Base-by-base conservation (phyloP, 139 green algal species). In the Pleodorina starrii region DNA sequence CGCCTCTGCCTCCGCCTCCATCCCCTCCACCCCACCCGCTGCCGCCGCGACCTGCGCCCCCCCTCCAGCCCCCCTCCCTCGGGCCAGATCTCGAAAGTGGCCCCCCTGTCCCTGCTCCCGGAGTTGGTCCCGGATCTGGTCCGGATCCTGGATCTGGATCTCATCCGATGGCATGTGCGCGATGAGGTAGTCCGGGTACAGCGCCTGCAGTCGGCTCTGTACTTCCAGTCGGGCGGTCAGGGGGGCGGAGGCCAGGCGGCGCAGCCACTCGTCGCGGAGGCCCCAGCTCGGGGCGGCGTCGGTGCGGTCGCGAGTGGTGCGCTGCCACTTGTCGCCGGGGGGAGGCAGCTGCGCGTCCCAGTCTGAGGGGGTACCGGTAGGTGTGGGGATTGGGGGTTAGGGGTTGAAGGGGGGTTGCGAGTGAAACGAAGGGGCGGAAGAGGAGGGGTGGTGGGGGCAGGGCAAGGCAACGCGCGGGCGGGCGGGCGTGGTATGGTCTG, bases 131-230 rank as follows among this genome's bases (percentile, higher is more conserved):
- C 35, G 63, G 63, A 9, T 73, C 63, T 35, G 19, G 27, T 3
- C 54, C 54, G 9, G 54, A 66, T 66, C 63, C 63, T 73, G 63
- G 63, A 73, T 73, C 90, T 97, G 95, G 29, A 97, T 97, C 11
- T 77, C 66, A 2, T 96, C 82, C 0, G 94, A 95, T 3, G 96
- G 96, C 94, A 98, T 95, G 90, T 96, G 94, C 5, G 92, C 91
- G 23, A 98, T 96, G 68, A 92, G 25, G 19, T 83, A 91, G 42
- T 97, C 94, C 16, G 96, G 95, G 75, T 97, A 98, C 12, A 98
- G 92, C 84, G 76, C 79, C 57, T 63, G 71, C 80, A 98, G 87
- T 32, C 96, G 90, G 10, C 87, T 86, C 32, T 98, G 95, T 43
- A 98, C 90, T 92, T 98, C 96, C 25, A 93, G 84, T 90, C 95